These are phyloP conservation scores for Boletales sp. DNA, from an alignment of 768 basidiomycete genomes.

Conservation along the genomic window DNA sequence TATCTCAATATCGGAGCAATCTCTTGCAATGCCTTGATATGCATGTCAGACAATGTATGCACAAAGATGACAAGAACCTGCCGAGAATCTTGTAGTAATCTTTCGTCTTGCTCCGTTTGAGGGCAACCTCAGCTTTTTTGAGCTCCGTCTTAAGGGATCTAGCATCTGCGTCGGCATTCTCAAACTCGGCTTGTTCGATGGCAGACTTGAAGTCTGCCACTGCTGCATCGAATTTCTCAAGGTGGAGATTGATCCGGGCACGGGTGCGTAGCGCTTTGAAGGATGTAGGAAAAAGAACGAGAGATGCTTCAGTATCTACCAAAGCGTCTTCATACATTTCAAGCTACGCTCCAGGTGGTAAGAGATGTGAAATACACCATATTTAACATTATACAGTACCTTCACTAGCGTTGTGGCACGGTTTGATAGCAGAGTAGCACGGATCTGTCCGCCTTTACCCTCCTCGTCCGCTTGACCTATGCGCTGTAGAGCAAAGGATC, in stretches of 20 bases:
- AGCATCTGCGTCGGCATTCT: slow-evolving; percentile 61
- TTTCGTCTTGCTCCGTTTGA: slow-evolving; percentile 88
- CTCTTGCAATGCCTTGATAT: slow-evolving; percentile 39
- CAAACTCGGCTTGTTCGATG: slow-evolving; percentile 65
- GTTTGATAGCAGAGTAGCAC: slow-evolving; percentile 77
- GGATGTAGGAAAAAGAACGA: slow-evolving; percentile 56
- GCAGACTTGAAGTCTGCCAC: slow-evolving; percentile 79
- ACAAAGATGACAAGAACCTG: slow-evolving; percentile 3
- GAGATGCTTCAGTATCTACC: slow-evolving; percentile 64
- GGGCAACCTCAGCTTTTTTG: slow-evolving; percentile 74
- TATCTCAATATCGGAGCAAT: slow-evolving; percentile 68
- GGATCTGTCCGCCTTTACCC: slow-evolving; percentile 75
- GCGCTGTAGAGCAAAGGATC: slow-evolving; percentile 37
- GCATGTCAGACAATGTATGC: neutral
- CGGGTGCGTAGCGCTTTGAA: slow-evolving; percentile 89
- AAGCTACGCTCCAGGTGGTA: slow-evolving; percentile 41
- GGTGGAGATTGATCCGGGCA: slow-evolving; percentile 70
- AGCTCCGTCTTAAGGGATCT: slow-evolving; percentile 61
- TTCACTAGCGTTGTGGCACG: slow-evolving; percentile 80
- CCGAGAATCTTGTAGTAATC: slow-evolving; percentile 84
- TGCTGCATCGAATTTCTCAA: slow-evolving; percentile 70
- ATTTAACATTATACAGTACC: slow-evolving; percentile 34
- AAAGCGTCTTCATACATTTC: slow-evolving; percentile 66
- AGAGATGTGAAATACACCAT: neutral
- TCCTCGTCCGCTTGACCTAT: slow-evolving; percentile 69